Evolutionary conservation across 2,329 filamentous ascomycete species (phyloP).

Genomic region (Stylonectria norvegica): DNA sequence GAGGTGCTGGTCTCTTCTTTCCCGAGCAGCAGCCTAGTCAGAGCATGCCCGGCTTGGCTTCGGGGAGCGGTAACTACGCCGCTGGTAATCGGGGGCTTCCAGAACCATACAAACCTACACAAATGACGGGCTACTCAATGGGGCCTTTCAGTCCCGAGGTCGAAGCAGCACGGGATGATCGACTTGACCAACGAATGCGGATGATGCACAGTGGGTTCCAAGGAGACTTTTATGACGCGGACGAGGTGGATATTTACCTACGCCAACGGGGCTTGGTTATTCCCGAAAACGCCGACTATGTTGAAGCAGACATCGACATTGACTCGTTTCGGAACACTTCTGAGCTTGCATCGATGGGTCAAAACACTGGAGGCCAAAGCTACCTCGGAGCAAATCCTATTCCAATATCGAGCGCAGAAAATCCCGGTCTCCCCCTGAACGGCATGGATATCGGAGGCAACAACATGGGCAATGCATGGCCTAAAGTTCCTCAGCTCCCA

Average conservation of each 20-base stretch:
- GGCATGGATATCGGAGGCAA: slow-evolving; percentile 1
- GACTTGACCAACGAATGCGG: slow-evolving; percentile 46
- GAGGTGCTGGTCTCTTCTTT: slow-evolving; percentile 67
- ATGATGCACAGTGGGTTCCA: slow-evolving; percentile 60
- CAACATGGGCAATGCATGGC: slow-evolving; percentile 12
- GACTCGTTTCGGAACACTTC: slow-evolving; percentile 33
- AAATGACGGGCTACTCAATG: slow-evolving; percentile 34
- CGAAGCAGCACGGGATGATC: slow-evolving; percentile 39
- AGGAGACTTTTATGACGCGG: slow-evolving; percentile 72
- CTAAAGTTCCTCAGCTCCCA: slow-evolving; percentile 8
- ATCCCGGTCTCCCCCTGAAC: slow-evolving; percentile 7
- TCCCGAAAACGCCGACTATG: slow-evolving; percentile 56
- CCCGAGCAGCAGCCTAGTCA: slow-evolving; percentile 14
- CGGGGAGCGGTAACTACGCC: slow-evolving; percentile 7
- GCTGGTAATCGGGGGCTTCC: slow-evolving; percentile 38
- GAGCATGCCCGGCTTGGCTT: background rate
- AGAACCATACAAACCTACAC: slow-evolving; percentile 20
- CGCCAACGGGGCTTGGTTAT: slow-evolving; percentile 60
- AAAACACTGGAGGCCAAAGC: background rate
- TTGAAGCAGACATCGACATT: slow-evolving; percentile 55
- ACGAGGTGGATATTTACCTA: slow-evolving; percentile 75
- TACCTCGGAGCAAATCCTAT: slow-evolving; percentile 13
- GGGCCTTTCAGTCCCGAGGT: slow-evolving; percentile 47
- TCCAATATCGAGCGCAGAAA: slow-evolving; percentile 3
- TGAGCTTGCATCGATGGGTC: slow-evolving; percentile 4